Conservation (phyloP, 495 filamentous ascomycete genomes). For the Cryomyces minteri region DNA sequence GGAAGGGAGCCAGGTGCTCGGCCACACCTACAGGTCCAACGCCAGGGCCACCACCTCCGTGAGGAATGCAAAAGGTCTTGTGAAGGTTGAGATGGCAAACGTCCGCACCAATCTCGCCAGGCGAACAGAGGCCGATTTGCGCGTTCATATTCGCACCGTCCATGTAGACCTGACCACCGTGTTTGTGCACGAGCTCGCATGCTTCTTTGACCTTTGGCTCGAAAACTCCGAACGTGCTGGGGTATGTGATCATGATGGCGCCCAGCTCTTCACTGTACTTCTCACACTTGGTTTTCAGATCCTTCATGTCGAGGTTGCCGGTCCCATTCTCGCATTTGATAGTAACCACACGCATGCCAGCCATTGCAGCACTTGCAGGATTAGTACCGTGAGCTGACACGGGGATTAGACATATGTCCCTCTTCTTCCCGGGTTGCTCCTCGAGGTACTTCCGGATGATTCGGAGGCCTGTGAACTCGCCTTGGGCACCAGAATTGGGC, state of each 20-base stretch:
- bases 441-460: constrained; percentile 80
- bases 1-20: constrained; percentile 54
- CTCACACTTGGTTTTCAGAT: constrained; percentile 74
- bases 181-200: constrained; percentile 66
- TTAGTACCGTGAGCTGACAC: constrained; percentile 97
- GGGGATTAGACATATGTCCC: constrained; percentile 91
- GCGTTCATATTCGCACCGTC: constrained; percentile 99
- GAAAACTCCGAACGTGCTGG: constrained; percentile 91
- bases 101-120: constrained; percentile 91
- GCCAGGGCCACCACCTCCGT: constrained; percentile 89
- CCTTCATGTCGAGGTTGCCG: constrained; percentile 77
- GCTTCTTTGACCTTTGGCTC: constrained; percentile 81
- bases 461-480: constrained; percentile 88
- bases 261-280: constrained; percentile 73
- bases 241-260: constrained; percentile 98
- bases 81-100: constrained; percentile 97
- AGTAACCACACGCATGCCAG: constrained; percentile 88
- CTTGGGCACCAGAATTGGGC: constrained; percentile 93
- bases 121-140: constrained; percentile 92
- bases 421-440: constrained; percentile 38
- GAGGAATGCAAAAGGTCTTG: constrained; percentile 99
- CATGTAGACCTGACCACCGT: constrained; percentile 97
- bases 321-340: constrained; percentile 80
- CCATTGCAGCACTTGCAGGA: constrained; percentile 92
- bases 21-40: constrained; percentile 93